These are phyloP conservation scores for Kwoniella mangroviensis DNA, from an alignment of 768 basidiomycete genomes.

Conservation along the genomic window DNA sequence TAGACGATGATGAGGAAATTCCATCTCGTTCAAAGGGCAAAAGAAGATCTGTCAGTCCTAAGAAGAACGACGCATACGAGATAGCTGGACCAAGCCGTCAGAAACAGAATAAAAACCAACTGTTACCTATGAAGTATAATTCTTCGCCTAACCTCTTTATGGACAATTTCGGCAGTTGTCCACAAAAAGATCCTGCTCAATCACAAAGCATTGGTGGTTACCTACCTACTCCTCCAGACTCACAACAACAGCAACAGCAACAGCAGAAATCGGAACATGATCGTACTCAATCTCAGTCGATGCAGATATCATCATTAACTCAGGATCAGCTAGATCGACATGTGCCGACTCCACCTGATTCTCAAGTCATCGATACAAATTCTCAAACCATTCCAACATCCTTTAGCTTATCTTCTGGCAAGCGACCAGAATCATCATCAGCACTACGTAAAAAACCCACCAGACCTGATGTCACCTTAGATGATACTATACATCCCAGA, in stretches of 20 bases:
- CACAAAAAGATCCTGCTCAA: neutral
- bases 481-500: neutral
- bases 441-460: neutral
- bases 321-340: neutral
- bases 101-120: neutral
- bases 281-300: neutral
- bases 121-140: neutral
- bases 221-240: neutral
- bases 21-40: neutral
- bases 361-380: neutral
- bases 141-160: neutral
- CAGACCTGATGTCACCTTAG: constrained; percentile 9
- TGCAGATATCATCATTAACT: neutral
- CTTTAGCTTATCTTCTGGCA: neutral
- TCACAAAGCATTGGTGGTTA: too few relatives aligned
- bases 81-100: constrained; percentile 9
- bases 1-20: neutral
- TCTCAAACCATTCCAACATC: neutral
- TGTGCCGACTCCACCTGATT: constrained; percentile 1
- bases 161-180: neutral
- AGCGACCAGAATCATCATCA: neutral
- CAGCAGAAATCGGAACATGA: neutral
- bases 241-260: neutral
- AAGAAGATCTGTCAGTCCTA: neutral
- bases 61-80: neutral